phyloP scores from a whole-genome alignment of 2,329 filamentous ascomycete species.

The Alternaria consortialis region DNA sequence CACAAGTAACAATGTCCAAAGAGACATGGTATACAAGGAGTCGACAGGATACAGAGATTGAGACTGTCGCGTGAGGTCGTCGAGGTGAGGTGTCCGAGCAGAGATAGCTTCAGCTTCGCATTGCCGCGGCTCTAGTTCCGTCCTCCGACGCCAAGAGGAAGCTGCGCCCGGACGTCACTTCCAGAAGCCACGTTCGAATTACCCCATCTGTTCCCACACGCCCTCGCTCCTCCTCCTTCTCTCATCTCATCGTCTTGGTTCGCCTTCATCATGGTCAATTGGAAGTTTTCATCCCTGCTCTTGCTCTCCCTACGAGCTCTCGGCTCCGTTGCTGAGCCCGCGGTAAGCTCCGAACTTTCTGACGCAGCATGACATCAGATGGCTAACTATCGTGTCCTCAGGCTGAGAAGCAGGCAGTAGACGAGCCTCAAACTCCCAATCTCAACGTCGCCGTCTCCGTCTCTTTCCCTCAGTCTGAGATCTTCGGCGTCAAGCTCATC shows the following conservation, averaged over 20 bases:
- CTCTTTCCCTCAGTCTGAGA: slow-evolving; percentile 73
- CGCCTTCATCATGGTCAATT: slow-evolving; percentile 70
- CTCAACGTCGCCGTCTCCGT: slow-evolving; percentile 65
- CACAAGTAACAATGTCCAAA: not conserved
- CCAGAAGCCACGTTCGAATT: slow-evolving; percentile 47
- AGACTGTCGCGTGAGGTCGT: not conserved
- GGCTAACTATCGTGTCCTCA: slow-evolving; percentile 34
- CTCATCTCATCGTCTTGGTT: slow-evolving; percentile 23
- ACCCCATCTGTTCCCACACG: slow-evolving; percentile 22
- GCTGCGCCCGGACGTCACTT: slow-evolving; percentile 31
- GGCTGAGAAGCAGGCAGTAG: slow-evolving; percentile 61
- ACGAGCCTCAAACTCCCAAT: slow-evolving; percentile 69
- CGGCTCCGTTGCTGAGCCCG: slow-evolving; percentile 68
- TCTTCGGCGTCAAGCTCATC: slow-evolving; percentile 94
- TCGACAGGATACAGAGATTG: not conserved
- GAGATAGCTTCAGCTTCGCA: slow-evolving; percentile 29
- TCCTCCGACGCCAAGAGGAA: slow-evolving; percentile 24
- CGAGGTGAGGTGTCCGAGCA: slow-evolving; percentile 12
- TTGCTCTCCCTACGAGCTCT: slow-evolving; percentile 75
- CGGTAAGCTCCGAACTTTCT: slow-evolving; percentile 59
- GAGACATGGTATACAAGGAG: not conserved
- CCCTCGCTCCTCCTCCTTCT: slow-evolving; percentile 12
- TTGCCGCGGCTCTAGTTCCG: slow-evolving; percentile 18
- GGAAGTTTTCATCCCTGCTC: slow-evolving; percentile 76
- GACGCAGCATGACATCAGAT: slow-evolving; percentile 48